Evolutionary conservation across 2,329 filamentous ascomycete species (phyloP).

Genomic region (Ophiognomonia clavigignenti-juglandacearum): DNA sequence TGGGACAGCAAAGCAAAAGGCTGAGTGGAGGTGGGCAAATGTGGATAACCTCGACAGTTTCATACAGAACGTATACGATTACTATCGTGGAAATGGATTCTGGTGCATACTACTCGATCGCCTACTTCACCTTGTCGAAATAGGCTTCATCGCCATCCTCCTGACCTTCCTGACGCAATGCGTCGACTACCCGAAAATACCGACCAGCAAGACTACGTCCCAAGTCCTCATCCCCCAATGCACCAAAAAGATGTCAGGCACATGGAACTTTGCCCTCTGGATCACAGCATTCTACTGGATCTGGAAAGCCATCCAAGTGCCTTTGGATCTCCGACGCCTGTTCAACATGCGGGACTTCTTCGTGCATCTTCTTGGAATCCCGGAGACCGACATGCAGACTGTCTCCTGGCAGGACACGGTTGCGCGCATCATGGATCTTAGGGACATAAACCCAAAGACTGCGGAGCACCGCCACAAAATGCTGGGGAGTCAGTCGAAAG

Average conservation of each 20-base stretch:
- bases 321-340: conserved; percentile 69
- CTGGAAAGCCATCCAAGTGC: conserved; percentile 69
- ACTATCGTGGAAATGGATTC: conserved; percentile 77
- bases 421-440: conserved; percentile 73
- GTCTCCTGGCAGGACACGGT: conserved; percentile 93
- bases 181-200: conserved; percentile 73
- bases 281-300: conserved; percentile 82
- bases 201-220: conserved; percentile 52
- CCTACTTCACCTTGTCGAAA: conserved; percentile 68
- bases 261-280: conserved; percentile 78
- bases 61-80: conserved; percentile 78
- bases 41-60: conserved; percentile 86
- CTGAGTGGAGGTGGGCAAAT: conserved; percentile 91
- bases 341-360: conserved; percentile 82
- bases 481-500: conserved; percentile 82
- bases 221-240: conserved; percentile 66
- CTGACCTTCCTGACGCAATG: conserved; percentile 82
- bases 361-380: conserved; percentile 74
- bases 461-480: conserved; percentile 52
- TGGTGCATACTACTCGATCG: conserved; percentile 78
- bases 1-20: conserved; percentile 59
- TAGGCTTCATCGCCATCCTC: conserved; percentile 76
- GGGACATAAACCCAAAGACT: conserved; percentile 84
- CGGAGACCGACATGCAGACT: conserved; percentile 81
- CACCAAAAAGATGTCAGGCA: conserved; percentile 66